Conservation (phyloP, 2,329 filamentous ascomycete species). For the Talaromyces sp. region DNA sequence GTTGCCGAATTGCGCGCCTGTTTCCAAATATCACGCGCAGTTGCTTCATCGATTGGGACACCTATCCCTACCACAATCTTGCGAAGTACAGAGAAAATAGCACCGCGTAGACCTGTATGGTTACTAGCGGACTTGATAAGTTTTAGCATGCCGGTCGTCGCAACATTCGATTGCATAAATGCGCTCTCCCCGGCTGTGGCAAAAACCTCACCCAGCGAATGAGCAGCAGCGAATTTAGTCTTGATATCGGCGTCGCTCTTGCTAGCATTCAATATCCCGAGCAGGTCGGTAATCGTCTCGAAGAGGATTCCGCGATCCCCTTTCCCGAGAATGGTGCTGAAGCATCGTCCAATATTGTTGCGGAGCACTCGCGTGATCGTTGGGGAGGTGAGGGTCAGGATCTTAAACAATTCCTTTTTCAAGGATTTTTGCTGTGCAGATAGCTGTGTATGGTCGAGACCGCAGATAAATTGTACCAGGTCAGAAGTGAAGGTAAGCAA, state of each 20-base stretch:
- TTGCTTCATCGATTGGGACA: conserved; percentile 76
- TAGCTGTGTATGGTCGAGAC: conserved; percentile 74
- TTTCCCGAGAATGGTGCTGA: conserved; percentile 77
- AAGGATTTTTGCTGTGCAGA: conserved; percentile 87
- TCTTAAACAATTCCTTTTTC: conserved; percentile 92
- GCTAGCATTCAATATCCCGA: conserved; percentile 69
- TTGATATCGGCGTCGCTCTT: conserved; percentile 79
- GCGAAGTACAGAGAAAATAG: conserved; percentile 72
- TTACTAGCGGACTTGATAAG: conserved; percentile 76
- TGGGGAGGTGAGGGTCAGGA: conserved; percentile 80
- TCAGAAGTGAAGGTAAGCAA: conserved; percentile 85
- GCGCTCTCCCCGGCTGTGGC: conserved; percentile 92
- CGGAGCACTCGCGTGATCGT: conserved; percentile 85
- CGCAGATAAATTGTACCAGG: conserved; percentile 74
- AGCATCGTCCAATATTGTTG: conserved; percentile 82
- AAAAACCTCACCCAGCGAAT: conserved; percentile 86
- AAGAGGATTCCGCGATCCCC: conserved; percentile 91
- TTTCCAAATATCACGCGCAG: conserved; percentile 93
- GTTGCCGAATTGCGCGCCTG: conserved; percentile 76
- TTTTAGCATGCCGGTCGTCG: conserved; percentile 73
- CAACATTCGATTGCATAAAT: conserved; percentile 76
- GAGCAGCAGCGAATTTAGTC: conserved; percentile 82
- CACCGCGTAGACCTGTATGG: conserved; percentile 79
- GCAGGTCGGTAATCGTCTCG: conserved; percentile 89
- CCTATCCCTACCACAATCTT: conserved; percentile 77